Evolutionary conservation across 2,329 filamentous ascomycete genomes (phyloP).

Genomic region (Xylariaceae sp.): DNA sequence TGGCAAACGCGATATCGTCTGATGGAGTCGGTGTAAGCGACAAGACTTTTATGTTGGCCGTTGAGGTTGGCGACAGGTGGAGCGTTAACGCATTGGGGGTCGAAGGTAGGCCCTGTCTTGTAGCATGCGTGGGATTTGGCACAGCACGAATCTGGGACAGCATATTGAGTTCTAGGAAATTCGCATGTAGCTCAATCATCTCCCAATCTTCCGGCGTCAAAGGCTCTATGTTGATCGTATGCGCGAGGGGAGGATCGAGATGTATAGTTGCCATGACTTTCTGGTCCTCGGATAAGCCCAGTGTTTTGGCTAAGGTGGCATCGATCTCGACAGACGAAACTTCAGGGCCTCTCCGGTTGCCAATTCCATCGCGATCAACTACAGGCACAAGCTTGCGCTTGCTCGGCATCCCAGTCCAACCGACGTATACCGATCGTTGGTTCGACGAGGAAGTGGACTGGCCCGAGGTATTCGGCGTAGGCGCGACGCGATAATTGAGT

Average conservation of each 20-base stretch:
- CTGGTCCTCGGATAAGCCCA: slow-evolving; percentile 75
- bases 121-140: slow-evolving; percentile 70
- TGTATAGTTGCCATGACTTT: slow-evolving; percentile 70
- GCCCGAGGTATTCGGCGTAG: slow-evolving; percentile 37
- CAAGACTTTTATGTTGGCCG: slow-evolving; percentile 81
- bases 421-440: slow-evolving; percentile 73
- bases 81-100: slow-evolving; percentile 76
- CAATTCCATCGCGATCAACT: slow-evolving; percentile 68
- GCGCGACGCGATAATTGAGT: slow-evolving; percentile 63
- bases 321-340: slow-evolving; percentile 77
- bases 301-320: slow-evolving; percentile 68
- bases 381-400: slow-evolving; percentile 72
- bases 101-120: slow-evolving; percentile 44
- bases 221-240: slow-evolving; percentile 95
- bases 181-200: slow-evolving; percentile 95
- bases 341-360: slow-evolving; percentile 67
- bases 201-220: slow-evolving; percentile 96
- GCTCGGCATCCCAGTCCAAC: slow-evolving; percentile 98
- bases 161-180: slow-evolving; percentile 90
- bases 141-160: slow-evolving; percentile 87
- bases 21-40: slow-evolving; percentile 72
- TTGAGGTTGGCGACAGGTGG: slow-evolving; percentile 91
- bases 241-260: slow-evolving; percentile 81
- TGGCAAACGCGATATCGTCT: slow-evolving; percentile 70
- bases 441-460: slow-evolving; percentile 41